These are phyloP conservation scores for Quercus rubra DNA, from an alignment of 306 rosid genomes.

Conservation along the genomic window DNA sequence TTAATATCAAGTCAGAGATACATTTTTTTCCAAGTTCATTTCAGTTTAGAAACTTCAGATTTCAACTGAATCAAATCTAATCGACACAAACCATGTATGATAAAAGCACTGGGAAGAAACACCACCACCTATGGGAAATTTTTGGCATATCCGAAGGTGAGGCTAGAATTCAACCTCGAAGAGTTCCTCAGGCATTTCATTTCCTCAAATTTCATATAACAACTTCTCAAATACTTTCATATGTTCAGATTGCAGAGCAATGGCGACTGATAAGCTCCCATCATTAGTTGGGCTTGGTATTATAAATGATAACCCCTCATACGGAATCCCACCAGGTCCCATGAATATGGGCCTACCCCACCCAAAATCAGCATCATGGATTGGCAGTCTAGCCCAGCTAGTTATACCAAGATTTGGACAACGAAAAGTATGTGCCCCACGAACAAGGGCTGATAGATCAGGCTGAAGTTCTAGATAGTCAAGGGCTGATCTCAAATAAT, in stretches of 20 bases:
- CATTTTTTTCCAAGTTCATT: slow-evolving; percentile 8
- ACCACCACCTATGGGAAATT: slow-evolving; percentile 21
- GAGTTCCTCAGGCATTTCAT: neutral
- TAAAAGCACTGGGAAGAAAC: slow-evolving; percentile 9
- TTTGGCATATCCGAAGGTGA: neutral
- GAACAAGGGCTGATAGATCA: slow-evolving; percentile 72
- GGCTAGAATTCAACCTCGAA: neutral
- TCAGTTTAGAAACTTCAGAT: slow-evolving; percentile 20
- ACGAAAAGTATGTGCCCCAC: slow-evolving; percentile 77
- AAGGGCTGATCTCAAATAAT: slow-evolving; percentile 75
- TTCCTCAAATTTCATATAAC: slow-evolving; percentile 47
- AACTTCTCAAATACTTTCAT: slow-evolving; percentile 56
- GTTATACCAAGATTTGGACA: slow-evolving; percentile 95
- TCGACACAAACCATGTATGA: slow-evolving; percentile 16
- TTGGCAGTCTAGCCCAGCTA: slow-evolving; percentile 89
- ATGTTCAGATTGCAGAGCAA: slow-evolving; percentile 55
- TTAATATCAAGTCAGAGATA: slow-evolving; percentile 8
- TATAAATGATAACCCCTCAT: slow-evolving; percentile 71
- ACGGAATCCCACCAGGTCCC: slow-evolving; percentile 96
- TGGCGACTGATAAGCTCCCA: slow-evolving; percentile 67
- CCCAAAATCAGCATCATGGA: slow-evolving; percentile 92
- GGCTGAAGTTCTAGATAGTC: slow-evolving; percentile 86
- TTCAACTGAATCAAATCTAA: slow-evolving; percentile 11
- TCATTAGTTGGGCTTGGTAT: slow-evolving; percentile 64
- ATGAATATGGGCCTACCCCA: slow-evolving; percentile 95